Evolutionary conservation across 139 green algal genomes (phyloP), one percentile per base, ranked within the genome.

Genomic region (Gonium pectorale): DNA sequence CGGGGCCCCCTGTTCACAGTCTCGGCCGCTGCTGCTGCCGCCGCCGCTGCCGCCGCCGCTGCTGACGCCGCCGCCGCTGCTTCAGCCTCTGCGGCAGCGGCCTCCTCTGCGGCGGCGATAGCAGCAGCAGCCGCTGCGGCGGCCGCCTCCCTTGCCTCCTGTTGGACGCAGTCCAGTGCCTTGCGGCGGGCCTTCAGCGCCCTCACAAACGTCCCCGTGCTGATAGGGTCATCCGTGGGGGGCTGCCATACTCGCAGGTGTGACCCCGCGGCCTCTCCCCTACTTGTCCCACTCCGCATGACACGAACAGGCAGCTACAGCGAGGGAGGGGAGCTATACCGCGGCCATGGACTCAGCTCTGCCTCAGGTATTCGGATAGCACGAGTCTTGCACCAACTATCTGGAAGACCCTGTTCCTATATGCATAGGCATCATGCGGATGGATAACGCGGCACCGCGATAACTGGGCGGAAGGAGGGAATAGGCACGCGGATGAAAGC

Each of bases 121-220:
- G 69, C 69, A 21, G 40, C 67, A 7, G 40, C 40, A 13, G 70
- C 70, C 11, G 70, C 70, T 24, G 46, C 75, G 15, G 75, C 75
- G 17, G 41, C 59, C 27, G 54, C 73, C 44, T 38, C 73, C 8
- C 15, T 8, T 29, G 59, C 75, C 29, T 71, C 75, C 19, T n/a
- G 40, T 41, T 82, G 75, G 5, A 37, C n/a, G 3, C 35, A 29
- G 31, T 72, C 75, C 6, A 82, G 43, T 5, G 75, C 59, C 59
- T 82, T 82, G 21, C 60, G 60, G 59, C 75, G 75, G 0, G 75
- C 75, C 19, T 24, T 15, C 3, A 82, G 40, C 17, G 75, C 75
- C 59, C 29, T 43, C n/a, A 44, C 71, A 8, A 82, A 72, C 38
- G 43, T 46, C 9, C 15, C 37, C 4, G 31, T 17, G 38, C 40